Evolutionary conservation across 2,329 filamentous ascomycete genomes (phyloP).

Genomic region (Zymoseptoria passerinii): DNA sequence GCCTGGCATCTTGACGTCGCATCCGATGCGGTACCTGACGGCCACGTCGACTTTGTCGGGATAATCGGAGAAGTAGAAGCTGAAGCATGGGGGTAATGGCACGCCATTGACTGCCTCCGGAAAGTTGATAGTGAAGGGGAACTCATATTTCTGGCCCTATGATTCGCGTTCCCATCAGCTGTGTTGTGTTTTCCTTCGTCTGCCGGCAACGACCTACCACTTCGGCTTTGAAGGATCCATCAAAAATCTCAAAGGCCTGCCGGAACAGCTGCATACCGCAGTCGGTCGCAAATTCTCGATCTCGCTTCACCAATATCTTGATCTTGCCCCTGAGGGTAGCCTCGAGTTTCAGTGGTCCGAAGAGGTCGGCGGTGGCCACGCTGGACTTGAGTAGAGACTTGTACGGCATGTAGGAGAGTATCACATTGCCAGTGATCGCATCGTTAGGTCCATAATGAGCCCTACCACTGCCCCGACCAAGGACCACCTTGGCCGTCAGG

Average conservation of each 20-base stretch:
- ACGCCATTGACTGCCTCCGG: not conserved
- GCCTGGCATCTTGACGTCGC: constrained; percentile 9
- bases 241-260: constrained; percentile 6
- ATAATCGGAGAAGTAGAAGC: constrained; percentile 9
- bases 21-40: constrained; percentile 8
- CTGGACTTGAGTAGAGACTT: constrained; percentile 11
- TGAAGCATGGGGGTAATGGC: constrained; percentile 9
- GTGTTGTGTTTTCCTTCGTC: not conserved
- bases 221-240: constrained; percentile 12
- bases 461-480: constrained; percentile 1
- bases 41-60: constrained; percentile 14
- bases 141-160: constrained; percentile 2
- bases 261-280: constrained; percentile 9
- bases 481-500: constrained; percentile 4
- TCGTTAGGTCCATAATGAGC: constrained; percentile 12
- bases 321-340: constrained; percentile 9
- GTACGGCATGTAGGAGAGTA: constrained; percentile 8
- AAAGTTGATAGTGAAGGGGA: constrained; percentile 9
- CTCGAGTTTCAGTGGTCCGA: constrained; percentile 11
- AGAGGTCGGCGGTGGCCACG: constrained; percentile 13
- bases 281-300: constrained; percentile 8
- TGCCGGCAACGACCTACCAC: not conserved
- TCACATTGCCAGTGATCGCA: constrained; percentile 8
- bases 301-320: constrained; percentile 9
- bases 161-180: not conserved